Evolutionary conservation across 1,284 basidiomycete species (phyloP), one percentile per base, ranked within the genome.

Genomic region (Clitocybe nebularis): DNA sequence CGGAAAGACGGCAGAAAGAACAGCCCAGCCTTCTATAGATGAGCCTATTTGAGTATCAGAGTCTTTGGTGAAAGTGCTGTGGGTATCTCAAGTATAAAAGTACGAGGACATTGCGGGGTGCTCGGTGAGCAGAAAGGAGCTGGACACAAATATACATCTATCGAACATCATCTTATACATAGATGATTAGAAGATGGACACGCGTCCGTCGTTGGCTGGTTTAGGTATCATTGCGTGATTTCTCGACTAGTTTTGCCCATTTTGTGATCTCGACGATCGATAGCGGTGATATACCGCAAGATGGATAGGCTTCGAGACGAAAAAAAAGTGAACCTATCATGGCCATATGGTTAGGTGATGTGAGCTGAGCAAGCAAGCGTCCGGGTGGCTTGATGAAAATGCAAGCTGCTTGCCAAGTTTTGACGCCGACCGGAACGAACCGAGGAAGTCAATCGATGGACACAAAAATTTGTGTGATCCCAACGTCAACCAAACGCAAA

Each of bases 361-460:
- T 3, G 29, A 17, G 29, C 13, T 11, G 14, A 17, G 29, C 5
- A 11, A 16, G 29, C 13, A 8, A n/a, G n/a, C n/a, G n/a, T n/a
- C n/a, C n/a, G n/a, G n/a, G 14, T 16, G 29, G 29, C 29, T 32
- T 32, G 29, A 11, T 32, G 13, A 16, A n/a, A 10, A 29, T 3
- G 17, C 11, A n/a, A 26, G 7, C 24, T 13, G 26, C 3, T 39
- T 6, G 16, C 9, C 37, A 21, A 26, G 16, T 16, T 1, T 29
- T 23, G 23, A 23, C 22, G 28, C 14, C 2, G 24, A 43, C 43
- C 51, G 51, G 51, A 26, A 46, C 37, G 28, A 35, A 17, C 51
- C 51, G 49, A 46, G 37, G n/a, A n/a, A n/a, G 1, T 9, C 36
- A 10, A 48, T 48, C 45, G 49, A 48, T 51, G 28, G 3, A 23